Evolutionary conservation across 2,329 filamentous ascomycete species (phyloP).

Genomic region (Catunica adiposa): DNA sequence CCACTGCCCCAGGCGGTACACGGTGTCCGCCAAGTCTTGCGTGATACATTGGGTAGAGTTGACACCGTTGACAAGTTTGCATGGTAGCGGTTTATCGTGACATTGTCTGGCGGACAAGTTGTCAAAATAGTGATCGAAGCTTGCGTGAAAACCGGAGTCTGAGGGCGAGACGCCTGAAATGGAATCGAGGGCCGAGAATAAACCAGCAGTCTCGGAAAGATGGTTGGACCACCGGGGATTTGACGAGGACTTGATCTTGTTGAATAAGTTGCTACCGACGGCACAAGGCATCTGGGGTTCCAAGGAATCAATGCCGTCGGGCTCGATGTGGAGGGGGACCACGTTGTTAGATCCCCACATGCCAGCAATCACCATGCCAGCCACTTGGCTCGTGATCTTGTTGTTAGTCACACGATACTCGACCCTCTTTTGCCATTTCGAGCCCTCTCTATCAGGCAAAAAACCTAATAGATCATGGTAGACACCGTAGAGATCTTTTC

Average conservation of each 20-base stretch:
- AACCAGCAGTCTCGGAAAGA: conserved; percentile 34
- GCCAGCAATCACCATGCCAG: conserved; percentile 54
- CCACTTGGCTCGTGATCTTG: conserved; percentile 66
- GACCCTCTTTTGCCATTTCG: conserved; percentile 29
- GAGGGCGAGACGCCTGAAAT: conserved; percentile 46
- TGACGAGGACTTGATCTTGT: conserved; percentile 26
- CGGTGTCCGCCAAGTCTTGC: conserved; percentile 44
- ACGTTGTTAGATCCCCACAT: conserved; percentile 37
- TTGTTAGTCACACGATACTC: conserved; percentile 65
- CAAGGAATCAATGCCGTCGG: conserved; percentile 48
- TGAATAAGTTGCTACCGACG: conserved; percentile 28
- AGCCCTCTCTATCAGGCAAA: conserved; percentile 27
- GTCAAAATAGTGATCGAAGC: conserved; percentile 71
- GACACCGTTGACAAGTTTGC: conserved; percentile 26
- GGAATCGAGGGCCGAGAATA: conserved; percentile 46
- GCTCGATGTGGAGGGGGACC: conserved; percentile 19
- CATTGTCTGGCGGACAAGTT: conserved; percentile 67
- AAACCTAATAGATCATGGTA: conserved; percentile 55
- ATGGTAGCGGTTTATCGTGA: conserved; percentile 56
- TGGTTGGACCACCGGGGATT: conserved; percentile 45
- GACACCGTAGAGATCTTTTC: conserved; percentile 58
- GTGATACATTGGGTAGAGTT: conserved; percentile 42
- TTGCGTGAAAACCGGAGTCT: conserved; percentile 48
- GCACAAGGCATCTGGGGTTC: conserved; percentile 57
- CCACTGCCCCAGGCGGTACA: conserved; percentile 63